phyloP scores from a whole-genome alignment of 805 yeast species.

The Barnettozyma californica region DNA sequence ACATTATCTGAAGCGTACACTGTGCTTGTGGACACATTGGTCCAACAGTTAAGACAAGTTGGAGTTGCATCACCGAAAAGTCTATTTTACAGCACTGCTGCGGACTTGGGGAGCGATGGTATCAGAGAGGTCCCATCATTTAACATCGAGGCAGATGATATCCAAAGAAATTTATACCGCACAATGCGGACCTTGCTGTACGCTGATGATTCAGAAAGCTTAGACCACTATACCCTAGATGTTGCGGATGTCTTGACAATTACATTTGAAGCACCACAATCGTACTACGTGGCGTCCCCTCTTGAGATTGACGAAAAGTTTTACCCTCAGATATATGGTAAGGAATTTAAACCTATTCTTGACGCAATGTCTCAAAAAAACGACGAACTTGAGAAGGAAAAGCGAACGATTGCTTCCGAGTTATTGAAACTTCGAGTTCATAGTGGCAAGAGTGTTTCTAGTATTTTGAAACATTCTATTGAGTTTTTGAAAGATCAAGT shows the following conservation, averaged over 20 bases:
- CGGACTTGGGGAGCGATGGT: conserved; percentile 2
- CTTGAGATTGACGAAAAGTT: conserved; percentile 27
- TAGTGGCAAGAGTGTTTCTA: conserved; percentile 29
- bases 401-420: conserved; percentile 14
- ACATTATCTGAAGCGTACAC: conserved; percentile 19
- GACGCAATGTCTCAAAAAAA: conserved; percentile 4
- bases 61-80: conserved; percentile 2
- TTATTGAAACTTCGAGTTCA: conserved; percentile 24
- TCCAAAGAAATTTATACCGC: conserved; percentile 28
- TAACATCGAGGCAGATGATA: conserved; percentile 30
- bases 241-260: conserved; percentile 33
- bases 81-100: conserved; percentile 9
- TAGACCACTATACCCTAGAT: conserved; percentile 23
- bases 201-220: background rate
- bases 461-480: conserved; percentile 24
- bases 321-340: conserved; percentile 37
- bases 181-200: conserved; percentile 28
- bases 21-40: conserved; percentile 11
- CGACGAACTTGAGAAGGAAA: conserved; percentile 9
- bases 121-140: conserved; percentile 23
- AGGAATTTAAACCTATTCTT: conserved; percentile 19
- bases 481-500: conserved; percentile 19
- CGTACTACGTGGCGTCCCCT: conserved; percentile 17
- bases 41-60: conserved; percentile 7
- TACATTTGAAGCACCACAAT: conserved; percentile 21